Base-by-base conservation (phyloP, 2,329 filamentous ascomycete genomes). In the Calonectria henricotiae region DNA sequence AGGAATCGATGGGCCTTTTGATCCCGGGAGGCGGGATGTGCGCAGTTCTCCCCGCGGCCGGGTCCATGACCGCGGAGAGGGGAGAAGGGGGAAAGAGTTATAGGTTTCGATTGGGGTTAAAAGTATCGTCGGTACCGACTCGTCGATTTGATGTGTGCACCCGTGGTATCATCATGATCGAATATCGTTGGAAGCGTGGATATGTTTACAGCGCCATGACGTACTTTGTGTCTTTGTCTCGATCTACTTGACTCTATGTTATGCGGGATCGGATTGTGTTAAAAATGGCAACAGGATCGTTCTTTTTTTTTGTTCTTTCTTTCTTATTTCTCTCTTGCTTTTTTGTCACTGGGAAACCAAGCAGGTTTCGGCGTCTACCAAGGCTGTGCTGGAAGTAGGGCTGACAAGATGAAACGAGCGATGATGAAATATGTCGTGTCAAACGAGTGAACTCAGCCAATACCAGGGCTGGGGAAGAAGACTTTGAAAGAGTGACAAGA, bases 11-110 rank as follows among this genome's bases (percentile, higher is more conserved):
- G 32, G 76, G 70, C 49, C 77, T 74, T 23, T 72, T 74, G 62
- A 62, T 70, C 54, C 71, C 71, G 20, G 74, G 74, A 44, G 67
- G 76, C 41, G 68, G 60, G 69, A 74, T 63, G 49, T 74, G 72
- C 35, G 73, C 54, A 44, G 66, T 71, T 63, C 71, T 70, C 58
- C 64, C 69, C 62, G 71, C 60, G 54, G 66, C 68, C 44, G 72
- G 64, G 30, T 77, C 76, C 75, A 79, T 79, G 63, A 67, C 70
- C 62, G 61, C 63, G 65, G 69, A 25, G 91, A 93, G 72, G 39
- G 39, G 51, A 43, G 25, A 43, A 13, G 20, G 49, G 11, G 25
- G 20, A 20, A 41, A 15, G 17, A 17, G 25, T 43, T 41, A 25
- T 41, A 20, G 44, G 62, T 65, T 43, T 60, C 25, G 43, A n/a